phyloP scores from a whole-genome alignment of 2,329 filamentous ascomycete genomes.

The Drechslera avenae region DNA sequence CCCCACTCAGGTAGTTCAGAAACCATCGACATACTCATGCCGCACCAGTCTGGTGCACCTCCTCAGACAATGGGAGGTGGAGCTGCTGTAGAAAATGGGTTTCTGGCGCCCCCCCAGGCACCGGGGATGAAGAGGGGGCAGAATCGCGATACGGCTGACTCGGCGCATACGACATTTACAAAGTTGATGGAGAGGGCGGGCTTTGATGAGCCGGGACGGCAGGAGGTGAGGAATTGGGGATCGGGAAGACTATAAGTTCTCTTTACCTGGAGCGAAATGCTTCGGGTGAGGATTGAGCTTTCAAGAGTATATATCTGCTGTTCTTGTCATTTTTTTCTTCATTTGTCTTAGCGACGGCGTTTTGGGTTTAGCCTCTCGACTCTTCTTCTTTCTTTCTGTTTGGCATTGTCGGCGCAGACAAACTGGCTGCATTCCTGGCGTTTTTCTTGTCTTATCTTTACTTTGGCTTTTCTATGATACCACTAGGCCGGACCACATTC shows the following conservation, averaged over 20 bases:
- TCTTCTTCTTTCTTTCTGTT: conserved; percentile 1
- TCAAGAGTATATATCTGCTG: too few species aligned
- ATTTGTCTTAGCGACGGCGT: too few species aligned
- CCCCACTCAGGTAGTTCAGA: conserved; percentile 47
- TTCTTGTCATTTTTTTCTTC: neutral
- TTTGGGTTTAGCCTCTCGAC: too few species aligned
- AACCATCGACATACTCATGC: conserved; percentile 54
- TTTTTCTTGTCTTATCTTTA: neutral
- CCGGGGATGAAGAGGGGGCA: conserved; percentile 34
- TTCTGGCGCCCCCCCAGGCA: conserved; percentile 39
- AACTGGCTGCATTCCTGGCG: neutral
- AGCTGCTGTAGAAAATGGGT: conserved; percentile 10
- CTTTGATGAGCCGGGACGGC: conserved; percentile 39
- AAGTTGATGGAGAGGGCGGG: conserved; percentile 52
- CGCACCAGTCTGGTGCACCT: neutral
- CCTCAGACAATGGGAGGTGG: neutral
- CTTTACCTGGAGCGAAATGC: neutral
- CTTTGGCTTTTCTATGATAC: neutral
- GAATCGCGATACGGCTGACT: conserved; percentile 40
- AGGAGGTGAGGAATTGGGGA: conserved; percentile 36
- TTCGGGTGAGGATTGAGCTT: too few species aligned
- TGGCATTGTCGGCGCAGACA: neutral
- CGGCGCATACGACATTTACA: conserved; percentile 47
- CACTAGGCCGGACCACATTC: neutral
- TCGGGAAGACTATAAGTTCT: conserved; percentile 15